phyloP scores from a whole-genome alignment of 306 rosid genomes.

The Cicer judaicum region DNA sequence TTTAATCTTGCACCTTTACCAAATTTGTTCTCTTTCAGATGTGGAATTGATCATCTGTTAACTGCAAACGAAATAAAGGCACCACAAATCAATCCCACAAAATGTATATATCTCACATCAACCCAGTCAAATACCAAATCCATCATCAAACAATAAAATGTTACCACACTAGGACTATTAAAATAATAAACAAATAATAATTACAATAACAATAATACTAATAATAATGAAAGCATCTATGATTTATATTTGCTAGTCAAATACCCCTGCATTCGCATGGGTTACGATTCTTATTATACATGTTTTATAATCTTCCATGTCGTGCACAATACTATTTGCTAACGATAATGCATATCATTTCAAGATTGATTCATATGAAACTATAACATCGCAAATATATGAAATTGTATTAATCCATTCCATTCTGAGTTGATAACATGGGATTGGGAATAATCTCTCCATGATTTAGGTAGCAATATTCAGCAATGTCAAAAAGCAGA shows the following conservation, averaged over 20 bases:
- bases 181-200: background rate
- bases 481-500: too few relatives aligned
- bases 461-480: too few relatives aligned
- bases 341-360: too few relatives aligned
- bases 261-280: too few relatives aligned
- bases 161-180: background rate
- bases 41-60: constrained; percentile 2
- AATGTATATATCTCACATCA: constrained; percentile 5
- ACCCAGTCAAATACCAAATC: constrained; percentile 7
- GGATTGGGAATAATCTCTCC: too few relatives aligned
- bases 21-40: constrained; percentile 26
- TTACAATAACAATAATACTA: background rate
- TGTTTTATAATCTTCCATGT: too few relatives aligned
- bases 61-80: constrained; percentile 36
- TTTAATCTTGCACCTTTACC: constrained; percentile 25
- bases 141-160: background rate
- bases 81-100: constrained; percentile 32
- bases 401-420: too few relatives aligned
- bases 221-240: background rate
- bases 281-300: too few relatives aligned
- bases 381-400: too few relatives aligned
- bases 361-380: too few relatives aligned
- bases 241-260: too few relatives aligned
- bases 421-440: too few relatives aligned
- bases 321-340: background rate